phyloP scores from a whole-genome alignment of 371 early-diverging fungal genomes.

The Chytridium lagenaria region DNA sequence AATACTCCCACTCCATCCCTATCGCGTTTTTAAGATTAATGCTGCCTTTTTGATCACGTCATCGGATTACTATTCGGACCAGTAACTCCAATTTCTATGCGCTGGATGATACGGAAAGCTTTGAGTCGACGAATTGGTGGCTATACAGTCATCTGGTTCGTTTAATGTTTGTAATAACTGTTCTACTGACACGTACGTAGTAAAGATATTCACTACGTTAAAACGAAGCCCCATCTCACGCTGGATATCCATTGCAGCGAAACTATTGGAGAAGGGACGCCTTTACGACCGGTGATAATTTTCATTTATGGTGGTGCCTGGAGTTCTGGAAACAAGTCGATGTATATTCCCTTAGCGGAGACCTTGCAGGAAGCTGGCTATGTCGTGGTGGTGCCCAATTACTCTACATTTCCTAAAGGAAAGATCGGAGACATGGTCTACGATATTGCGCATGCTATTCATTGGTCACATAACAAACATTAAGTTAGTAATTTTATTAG shows the following conservation, averaged over 20 bases:
- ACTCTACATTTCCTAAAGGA: slow-evolving; percentile 71
- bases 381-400: slow-evolving; percentile 76
- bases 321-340: slow-evolving; percentile 44
- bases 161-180: slow-evolving; percentile 5
- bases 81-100: slow-evolving; percentile 20
- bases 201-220: slow-evolving; percentile 24
- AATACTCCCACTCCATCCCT: slow-evolving; percentile 33
- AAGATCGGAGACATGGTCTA: slow-evolving; percentile 64
- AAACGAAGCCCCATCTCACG: background rate
- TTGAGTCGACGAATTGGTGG: slow-evolving; percentile 5
- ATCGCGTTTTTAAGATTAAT: slow-evolving; percentile 31
- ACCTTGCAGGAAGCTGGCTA: slow-evolving; percentile 70
- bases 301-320: slow-evolving; percentile 81
- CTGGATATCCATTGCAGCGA: slow-evolving; percentile 31
- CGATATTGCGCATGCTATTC: slow-evolving; percentile 66
- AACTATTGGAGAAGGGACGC: background rate
- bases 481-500: slow-evolving; percentile 1
- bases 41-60: slow-evolving; percentile 29
- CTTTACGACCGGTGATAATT: slow-evolving; percentile 63
- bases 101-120: slow-evolving; percentile 23
- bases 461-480: slow-evolving; percentile 60
- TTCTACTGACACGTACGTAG: slow-evolving; percentile 4
- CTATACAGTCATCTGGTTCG: background rate
- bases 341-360: slow-evolving; percentile 69
- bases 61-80: slow-evolving; percentile 23